Conservation (phyloP, 371 early-diverging fungal genomes). For the Zychaea mexicana region DNA sequence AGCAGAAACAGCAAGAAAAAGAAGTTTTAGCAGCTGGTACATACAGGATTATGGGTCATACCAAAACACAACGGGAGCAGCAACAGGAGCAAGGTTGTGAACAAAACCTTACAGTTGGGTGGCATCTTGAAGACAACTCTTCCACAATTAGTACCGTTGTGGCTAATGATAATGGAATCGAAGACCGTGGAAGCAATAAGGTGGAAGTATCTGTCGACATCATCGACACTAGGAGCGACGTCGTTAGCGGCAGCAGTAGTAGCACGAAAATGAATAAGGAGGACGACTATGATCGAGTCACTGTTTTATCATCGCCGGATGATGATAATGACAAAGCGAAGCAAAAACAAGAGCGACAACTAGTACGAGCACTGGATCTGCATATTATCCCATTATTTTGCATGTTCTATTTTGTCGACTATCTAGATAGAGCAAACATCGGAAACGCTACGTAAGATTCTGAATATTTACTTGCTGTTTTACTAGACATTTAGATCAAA, state of each 20-base stretch:
- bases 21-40: too few species aligned
- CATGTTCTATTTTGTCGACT: constrained; percentile 46
- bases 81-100: too few species aligned
- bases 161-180: background rate
- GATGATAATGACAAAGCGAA: constrained; percentile 2
- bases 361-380: constrained; percentile 33
- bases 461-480: background rate
- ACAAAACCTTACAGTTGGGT: background rate
- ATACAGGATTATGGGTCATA: too few species aligned
- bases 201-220: background rate
- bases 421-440: constrained; percentile 21
- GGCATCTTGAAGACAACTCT: background rate
- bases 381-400: constrained; percentile 48
- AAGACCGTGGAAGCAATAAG: background rate
- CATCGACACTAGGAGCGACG: background rate
- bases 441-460: constrained; percentile 22
- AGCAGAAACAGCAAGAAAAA: too few species aligned
- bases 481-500: too few species aligned
- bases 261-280: too few species aligned
- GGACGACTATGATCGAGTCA: too few species aligned
- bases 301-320: background rate
- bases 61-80: too few species aligned
- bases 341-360: constrained; percentile 19
- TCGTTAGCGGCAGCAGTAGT: background rate
- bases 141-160: background rate